A percentile compares a stretch with the other conserved stretches of the same genome.
Conservation (phyloP, 176 grass and related monocot genomes). For the Musa troglodytarum region DNA sequence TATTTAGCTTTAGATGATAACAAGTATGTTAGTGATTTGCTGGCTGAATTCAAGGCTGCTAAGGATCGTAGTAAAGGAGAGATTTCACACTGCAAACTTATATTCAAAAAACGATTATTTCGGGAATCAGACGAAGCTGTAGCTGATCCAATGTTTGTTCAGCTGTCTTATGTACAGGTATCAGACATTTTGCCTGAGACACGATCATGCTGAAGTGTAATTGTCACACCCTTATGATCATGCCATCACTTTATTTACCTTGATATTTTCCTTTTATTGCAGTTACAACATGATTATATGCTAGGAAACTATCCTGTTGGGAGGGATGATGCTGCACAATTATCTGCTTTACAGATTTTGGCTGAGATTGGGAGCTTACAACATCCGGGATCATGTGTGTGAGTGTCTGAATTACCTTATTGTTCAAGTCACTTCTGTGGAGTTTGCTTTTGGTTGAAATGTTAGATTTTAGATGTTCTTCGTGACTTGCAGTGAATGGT, state of each 20-base stretch:
- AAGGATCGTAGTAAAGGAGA: constrained; percentile 99
- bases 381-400: constrained; percentile 82
- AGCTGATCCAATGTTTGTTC: constrained; percentile 91
- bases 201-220: neutral
- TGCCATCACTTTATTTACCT: neutral
- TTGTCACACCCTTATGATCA: too few relatives aligned
- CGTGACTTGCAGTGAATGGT: constrained; percentile 73
- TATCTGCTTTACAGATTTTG: constrained; percentile 87
- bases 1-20: constrained; percentile 92
- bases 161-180: constrained; percentile 99
- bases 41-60: constrained; percentile 89
- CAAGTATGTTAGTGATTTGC: constrained; percentile 93
- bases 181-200: neutral
- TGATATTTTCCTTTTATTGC: constrained; percentile 11
- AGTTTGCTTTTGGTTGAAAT: constrained; percentile 15
- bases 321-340: constrained; percentile 93
- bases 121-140: constrained; percentile 96
- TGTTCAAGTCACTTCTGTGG: constrained; percentile 2
- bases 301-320: constrained; percentile 96
- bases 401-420: constrained; percentile 34
- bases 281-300: constrained; percentile 98
- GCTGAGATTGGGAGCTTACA: constrained; percentile 86
- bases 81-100: constrained; percentile 91
- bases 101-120: constrained; percentile 98
- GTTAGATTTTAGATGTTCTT: neutral